Base-by-base conservation (phyloP, 2,329 filamentous ascomycete genomes). In the Arachnomyces sp. region DNA sequence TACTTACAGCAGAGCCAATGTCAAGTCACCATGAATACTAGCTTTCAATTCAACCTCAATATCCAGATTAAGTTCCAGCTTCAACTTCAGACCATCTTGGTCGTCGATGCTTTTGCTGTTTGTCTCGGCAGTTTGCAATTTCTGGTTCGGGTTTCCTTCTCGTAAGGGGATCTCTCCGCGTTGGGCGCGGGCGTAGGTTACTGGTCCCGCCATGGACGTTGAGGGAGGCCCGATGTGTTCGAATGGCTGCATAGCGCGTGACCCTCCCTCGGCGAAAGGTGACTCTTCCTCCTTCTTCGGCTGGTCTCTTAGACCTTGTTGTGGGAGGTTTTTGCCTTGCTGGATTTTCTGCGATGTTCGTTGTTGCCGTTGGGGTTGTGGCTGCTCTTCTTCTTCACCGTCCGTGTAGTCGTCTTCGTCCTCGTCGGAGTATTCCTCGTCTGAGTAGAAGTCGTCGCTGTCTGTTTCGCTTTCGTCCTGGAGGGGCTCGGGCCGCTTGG, bases 21-120 rank as follows among this genome's bases (percentile, higher is more conserved):
- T 79, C 44, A 79, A 61, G 51, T 79, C 76, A 61, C 76, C 76
- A 47, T 78, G 74, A 49, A 79, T 79, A 59, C 75, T 77, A n/a
- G 76, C 76, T 65, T 79, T 79, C 34, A 79, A 60, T 53, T 79
- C 73, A 40, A 79, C 69, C 54, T 79, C 76, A 54, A 79, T 76
- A 55, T 79, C 76, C 44, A 79, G 60, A 51, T 79, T 79, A 48
- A 79, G 60, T 49, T 79, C 76, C 46, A 79, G 52, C 49, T 73
- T 64, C 58, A 79, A 51, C 49, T 74, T 70, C 48, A 79, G 63
- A 51, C 75, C 59, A 28, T 65, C 61, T 38, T 64, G 48, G 12
- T 61, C 59, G 28, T 56, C 50, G 25, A 55, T 45, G 15, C 39
- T 44, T 32, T 55, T 50, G 44, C 55, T 49, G 44, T 60, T 43